These are phyloP conservation scores for Chaetomium tenue DNA, from an alignment of 495 filamentous ascomycete species.

Conservation along the genomic window DNA sequence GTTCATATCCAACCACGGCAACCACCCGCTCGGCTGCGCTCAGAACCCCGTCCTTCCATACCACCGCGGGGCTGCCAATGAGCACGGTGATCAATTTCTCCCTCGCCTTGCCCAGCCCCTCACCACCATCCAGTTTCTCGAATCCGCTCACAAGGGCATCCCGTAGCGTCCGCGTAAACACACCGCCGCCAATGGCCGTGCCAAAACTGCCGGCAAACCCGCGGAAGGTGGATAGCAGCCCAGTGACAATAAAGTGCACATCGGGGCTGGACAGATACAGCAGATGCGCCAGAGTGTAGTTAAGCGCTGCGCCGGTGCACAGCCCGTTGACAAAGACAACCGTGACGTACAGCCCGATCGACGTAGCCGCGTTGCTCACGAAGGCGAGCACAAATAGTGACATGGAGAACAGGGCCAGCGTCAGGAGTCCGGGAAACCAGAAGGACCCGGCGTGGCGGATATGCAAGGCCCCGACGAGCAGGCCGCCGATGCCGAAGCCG, in stretches of 20 bases:
- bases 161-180: slow-evolving; percentile 64
- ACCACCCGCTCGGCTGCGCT: slow-evolving; percentile 53
- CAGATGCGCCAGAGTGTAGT: slow-evolving; percentile 74
- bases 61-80: slow-evolving; percentile 65
- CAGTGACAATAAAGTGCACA: slow-evolving; percentile 68
- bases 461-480: slow-evolving; percentile 67
- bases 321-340: slow-evolving; percentile 64
- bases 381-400: slow-evolving; percentile 51
- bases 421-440: slow-evolving; percentile 56
- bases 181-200: slow-evolving; percentile 70
- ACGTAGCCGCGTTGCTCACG: slow-evolving; percentile 50
- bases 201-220: slow-evolving; percentile 76
- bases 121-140: slow-evolving; percentile 35
- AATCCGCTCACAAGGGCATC: slow-evolving; percentile 57
- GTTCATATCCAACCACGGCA: slow-evolving; percentile 63
- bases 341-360: slow-evolving; percentile 49
- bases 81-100: slow-evolving; percentile 60
- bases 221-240: slow-evolving; percentile 67
- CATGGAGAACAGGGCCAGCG: slow-evolving; percentile 54
- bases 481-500: slow-evolving; percentile 68
- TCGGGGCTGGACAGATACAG: slow-evolving; percentile 61
- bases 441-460: slow-evolving; percentile 65
- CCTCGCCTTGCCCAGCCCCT: slow-evolving; percentile 39
- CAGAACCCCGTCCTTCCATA: slow-evolving; percentile 47
- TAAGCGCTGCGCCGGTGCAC: slow-evolving; percentile 66